Evolutionary conservation across 805 yeast species (phyloP).

Genomic region (Brettanomyces sp.): DNA sequence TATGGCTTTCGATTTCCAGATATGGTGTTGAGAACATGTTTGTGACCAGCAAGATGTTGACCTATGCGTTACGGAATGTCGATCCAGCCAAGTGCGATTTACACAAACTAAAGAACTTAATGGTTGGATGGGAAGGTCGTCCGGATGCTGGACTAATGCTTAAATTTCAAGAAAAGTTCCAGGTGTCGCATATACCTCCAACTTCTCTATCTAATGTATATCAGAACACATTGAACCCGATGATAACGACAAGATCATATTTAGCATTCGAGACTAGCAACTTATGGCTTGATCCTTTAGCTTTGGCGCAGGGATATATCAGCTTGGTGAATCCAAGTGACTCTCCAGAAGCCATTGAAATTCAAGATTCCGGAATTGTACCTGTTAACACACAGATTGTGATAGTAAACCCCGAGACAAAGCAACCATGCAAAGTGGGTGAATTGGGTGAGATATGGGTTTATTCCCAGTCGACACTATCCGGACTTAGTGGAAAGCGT

Average conservation of each 20-base stretch:
- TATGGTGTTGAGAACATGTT: constrained; percentile 79
- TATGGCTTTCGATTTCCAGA: constrained; percentile 61
- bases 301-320: constrained; percentile 82
- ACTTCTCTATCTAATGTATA: constrained; percentile 71
- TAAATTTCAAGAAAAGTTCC: constrained; percentile 51
- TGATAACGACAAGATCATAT: constrained; percentile 78
- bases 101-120: constrained; percentile 62
- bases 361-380: constrained; percentile 94
- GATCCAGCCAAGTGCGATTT: constrained; percentile 51
- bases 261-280: constrained; percentile 84
- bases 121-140: constrained; percentile 66
- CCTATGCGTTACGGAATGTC: constrained; percentile 38
- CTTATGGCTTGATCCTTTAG: constrained; percentile 76
- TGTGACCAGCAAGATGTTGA: constrained; percentile 76
- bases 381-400: constrained; percentile 92
- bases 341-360: constrained; percentile 56
- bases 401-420: constrained; percentile 90
- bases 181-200: constrained; percentile 52
- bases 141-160: constrained; percentile 56
- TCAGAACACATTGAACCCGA: constrained; percentile 71
- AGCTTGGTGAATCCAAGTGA: constrained; percentile 69
- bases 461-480: constrained; percentile 73
- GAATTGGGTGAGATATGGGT: constrained; percentile 98
- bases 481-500: constrained; percentile 30
- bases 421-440: constrained; percentile 68